Evolutionary conservation across 805 yeast genomes (phyloP), one percentile per base, ranked within the genome.

Genomic region (Nakazawaea wickerhamii): DNA sequence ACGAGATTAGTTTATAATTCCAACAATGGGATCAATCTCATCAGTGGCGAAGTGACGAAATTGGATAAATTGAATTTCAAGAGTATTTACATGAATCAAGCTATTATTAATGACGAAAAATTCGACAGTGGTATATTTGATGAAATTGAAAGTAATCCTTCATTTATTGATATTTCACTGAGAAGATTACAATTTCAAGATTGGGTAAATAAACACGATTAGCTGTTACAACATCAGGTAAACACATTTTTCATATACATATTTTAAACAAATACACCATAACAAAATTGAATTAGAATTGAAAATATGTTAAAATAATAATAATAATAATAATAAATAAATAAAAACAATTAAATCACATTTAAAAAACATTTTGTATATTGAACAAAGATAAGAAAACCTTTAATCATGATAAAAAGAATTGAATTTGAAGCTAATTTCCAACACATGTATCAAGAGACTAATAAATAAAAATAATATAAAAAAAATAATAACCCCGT

Each of bases 1-100:
- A 30, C 21, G 17, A 28, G 20, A 2, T 25, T 19, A 3, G 26
- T 36, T 7, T 31, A 30, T 30, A 30, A 19, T 7, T 5, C 22
- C 7, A 15, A 36, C 7, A n/a, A 13, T 8, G 46, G 40, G 5
- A n/a, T 36, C 13, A 41, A 41, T 15, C 21, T 30, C 11, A 20
- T 14, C 20, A 36, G 31, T 11, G 45, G 39, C 7, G 26, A 37
- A n/a, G 23, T 11, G 7, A 19, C 34, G 7, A n/a, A 37, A 18
- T 27, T 31, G 28, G 27, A 25, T 6, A 28, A 15, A 4, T 20
- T 32, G 26, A 38, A 28, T 20, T 33, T 80, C 50, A 65, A 65
- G 41, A 77, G 77, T 7, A 70, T 80, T 19, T 59, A 53, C n/a
- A 64, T 69, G 63, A 65, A 60, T 45, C 63, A 72, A 41, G 78